These are phyloP conservation scores for Paspalum vaginatum DNA, from an alignment of 176 grass and related monocot genomes.

Conservation along the genomic window DNA sequence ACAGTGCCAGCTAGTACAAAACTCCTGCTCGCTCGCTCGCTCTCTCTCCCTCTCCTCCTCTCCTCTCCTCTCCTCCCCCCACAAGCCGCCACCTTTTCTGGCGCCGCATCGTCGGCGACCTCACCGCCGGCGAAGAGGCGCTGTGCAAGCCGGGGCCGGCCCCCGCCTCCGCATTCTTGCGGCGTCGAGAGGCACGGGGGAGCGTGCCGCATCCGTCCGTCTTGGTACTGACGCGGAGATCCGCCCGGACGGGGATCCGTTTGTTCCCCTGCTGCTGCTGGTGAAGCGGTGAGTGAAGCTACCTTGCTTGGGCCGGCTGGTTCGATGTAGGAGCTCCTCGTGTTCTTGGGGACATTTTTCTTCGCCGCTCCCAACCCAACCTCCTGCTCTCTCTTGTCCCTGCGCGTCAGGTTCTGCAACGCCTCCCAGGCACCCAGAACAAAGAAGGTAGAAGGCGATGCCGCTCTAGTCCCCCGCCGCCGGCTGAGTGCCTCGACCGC, in stretches of 20 bases:
- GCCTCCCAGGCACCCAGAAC: too few species aligned
- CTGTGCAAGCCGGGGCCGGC: background rate
- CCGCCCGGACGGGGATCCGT: background rate
- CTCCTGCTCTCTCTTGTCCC: too few species aligned
- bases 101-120: background rate
- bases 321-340: background rate
- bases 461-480: too few species aligned
- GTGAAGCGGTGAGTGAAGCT: background rate
- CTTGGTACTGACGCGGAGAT: conserved; percentile 29
- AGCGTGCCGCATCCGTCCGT: background rate
- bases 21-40: background rate
- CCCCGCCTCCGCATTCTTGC: background rate
- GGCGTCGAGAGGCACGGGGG: background rate
- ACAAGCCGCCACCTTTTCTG: background rate
- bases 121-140: background rate
- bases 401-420: too few species aligned
- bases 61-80: too few species aligned
- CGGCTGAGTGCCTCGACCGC: too few species aligned
- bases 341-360: background rate
- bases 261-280: background rate
- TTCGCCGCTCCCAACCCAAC: too few species aligned
- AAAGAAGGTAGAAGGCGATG: too few species aligned
- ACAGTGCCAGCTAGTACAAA: conserved; percentile 17
- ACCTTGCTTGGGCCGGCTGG: background rate
- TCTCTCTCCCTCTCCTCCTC: background rate